Evolutionary conservation across 78 protist genomes (phyloP).

Genomic region (Planoprotostelium fungivorum): DNA sequence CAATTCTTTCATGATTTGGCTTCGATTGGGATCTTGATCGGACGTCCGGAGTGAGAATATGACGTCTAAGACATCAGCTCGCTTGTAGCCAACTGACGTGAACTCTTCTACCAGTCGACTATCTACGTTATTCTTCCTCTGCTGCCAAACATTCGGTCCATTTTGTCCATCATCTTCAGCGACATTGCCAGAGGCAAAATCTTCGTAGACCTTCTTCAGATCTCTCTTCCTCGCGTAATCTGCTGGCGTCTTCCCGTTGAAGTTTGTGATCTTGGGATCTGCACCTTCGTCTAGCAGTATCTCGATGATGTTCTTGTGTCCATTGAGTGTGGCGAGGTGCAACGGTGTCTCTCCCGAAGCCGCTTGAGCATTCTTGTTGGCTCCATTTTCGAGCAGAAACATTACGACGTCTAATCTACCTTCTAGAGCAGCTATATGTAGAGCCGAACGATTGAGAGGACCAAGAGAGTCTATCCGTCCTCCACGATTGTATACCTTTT

Average conservation of each 20-base stretch:
- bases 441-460: background rate
- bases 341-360: constrained; percentile 3
- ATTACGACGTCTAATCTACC: constrained; percentile 1
- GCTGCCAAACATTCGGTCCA: background rate
- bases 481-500: background rate
- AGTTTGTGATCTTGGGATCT: background rate
- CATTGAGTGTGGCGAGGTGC: constrained; percentile 10
- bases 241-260: background rate
- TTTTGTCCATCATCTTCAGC: background rate
- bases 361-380: background rate
- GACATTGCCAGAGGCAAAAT: background rate
- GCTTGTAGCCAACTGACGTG: background rate
- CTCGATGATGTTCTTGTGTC: background rate
- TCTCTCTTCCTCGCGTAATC: background rate
- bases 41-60: background rate
- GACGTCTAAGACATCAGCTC: background rate
- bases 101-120: background rate
- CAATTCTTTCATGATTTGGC: background rate
- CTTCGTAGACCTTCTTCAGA: background rate
- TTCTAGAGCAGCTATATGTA: background rate
- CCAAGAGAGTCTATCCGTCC: background rate
- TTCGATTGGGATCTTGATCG: background rate
- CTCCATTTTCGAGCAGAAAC: constrained; percentile 6
- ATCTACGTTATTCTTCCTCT: background rate
- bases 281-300: constrained; percentile 11